Conservation (phyloP, 2,329 filamentous ascomycete species). For the Botrytis fragariae region DNA sequence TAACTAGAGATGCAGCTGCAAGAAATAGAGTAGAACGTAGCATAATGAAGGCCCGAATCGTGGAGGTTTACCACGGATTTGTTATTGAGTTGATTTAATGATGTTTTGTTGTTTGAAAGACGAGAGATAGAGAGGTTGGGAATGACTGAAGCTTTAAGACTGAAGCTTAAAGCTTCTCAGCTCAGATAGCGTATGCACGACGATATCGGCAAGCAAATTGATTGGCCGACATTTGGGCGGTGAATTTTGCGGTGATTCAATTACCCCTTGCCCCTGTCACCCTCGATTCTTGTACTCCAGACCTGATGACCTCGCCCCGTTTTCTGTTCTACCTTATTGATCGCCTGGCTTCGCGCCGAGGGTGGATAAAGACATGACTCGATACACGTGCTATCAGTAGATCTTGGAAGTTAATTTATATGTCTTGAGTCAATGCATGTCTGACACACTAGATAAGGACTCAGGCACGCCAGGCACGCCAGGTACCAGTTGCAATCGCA, state of each 20-base stretch:
- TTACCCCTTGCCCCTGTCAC: not conserved
- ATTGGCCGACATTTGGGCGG: not conserved
- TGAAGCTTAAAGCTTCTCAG: not conserved
- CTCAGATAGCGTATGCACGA: conserved; percentile 8
- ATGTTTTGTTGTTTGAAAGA: not conserved
- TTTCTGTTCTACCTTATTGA: not conserved
- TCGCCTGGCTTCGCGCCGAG: not conserved
- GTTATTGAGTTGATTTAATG: not conserved
- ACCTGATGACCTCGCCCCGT: not conserved
- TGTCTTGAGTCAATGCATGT: not conserved
- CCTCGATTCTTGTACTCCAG: not conserved
- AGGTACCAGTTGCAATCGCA: not conserved
- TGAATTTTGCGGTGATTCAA: not conserved
- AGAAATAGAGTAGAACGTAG: conserved; percentile 14
- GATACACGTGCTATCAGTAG: not conserved
- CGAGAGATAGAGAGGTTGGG: conserved; percentile 9
- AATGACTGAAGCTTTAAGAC: conserved; percentile 1
- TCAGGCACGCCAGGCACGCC: not conserved
- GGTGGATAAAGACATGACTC: not conserved
- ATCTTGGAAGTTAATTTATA: conserved; percentile 1
- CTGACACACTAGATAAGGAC: not conserved
- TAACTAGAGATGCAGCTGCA: conserved; percentile 22
- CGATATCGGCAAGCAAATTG: conserved; percentile 10
- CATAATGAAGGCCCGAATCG: conserved; percentile 15
- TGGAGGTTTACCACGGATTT: not conserved